Evolutionary conservation across 371 early-diverging fungal genomes (phyloP).

Genomic region (Nematocida ironsii): DNA sequence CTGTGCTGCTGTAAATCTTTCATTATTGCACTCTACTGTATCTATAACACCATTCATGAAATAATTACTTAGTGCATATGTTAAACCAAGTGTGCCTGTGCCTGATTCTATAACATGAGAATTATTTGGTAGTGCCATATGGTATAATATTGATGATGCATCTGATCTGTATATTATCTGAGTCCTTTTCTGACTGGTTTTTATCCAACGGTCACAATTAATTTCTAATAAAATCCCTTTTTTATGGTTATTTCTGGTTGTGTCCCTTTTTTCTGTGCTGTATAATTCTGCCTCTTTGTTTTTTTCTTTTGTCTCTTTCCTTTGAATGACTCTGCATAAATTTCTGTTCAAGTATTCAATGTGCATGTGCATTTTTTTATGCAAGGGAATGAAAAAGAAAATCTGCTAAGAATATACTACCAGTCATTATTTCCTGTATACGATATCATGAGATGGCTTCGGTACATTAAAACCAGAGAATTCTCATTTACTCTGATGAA

Average conservation of each 20-base stretch:
- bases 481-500: constrained; percentile 79
- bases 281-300: background rate
- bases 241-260: background rate
- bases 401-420: constrained; percentile 61
- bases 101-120: constrained; percentile 57
- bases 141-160: constrained; percentile 48
- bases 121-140: constrained; percentile 17
- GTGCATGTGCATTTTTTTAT: constrained; percentile 44
- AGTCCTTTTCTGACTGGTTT: constrained; percentile 42
- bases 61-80: constrained; percentile 34
- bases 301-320: background rate
- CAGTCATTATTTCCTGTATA: constrained; percentile 61
- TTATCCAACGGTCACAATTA: constrained; percentile 50
- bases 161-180: constrained; percentile 62
- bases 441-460: constrained; percentile 56
- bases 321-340: background rate
- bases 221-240: background rate
- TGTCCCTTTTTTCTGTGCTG: background rate
- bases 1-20: constrained; percentile 40
- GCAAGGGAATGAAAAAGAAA: constrained; percentile 33
- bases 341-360: constrained; percentile 13
- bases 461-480: constrained; percentile 73
- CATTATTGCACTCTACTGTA: constrained; percentile 52
- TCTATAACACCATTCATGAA: constrained; percentile 35
- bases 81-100: constrained; percentile 60